phyloP scores from a whole-genome alignment of 768 basidiomycete species.

The Rhodotorula babjevae region DNA sequence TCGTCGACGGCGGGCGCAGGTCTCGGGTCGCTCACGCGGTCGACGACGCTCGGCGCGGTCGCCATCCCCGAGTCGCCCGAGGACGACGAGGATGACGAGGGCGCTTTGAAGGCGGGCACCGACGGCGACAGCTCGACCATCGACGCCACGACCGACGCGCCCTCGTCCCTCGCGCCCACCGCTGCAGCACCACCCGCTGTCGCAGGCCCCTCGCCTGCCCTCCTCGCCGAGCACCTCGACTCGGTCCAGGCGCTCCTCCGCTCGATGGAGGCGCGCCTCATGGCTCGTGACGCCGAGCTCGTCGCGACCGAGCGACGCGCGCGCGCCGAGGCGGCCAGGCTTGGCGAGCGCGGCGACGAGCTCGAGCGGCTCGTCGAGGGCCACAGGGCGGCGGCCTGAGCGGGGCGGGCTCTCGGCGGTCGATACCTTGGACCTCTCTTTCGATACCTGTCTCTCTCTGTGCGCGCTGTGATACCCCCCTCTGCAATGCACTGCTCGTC shows the following conservation, averaged over 20 bases:
- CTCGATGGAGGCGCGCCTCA: slow-evolving; percentile 26
- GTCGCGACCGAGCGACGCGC: slow-evolving; percentile 22
- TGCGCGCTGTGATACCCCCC: not conserved
- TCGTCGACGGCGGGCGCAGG: not conserved
- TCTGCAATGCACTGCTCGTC: not conserved
- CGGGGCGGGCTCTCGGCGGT: too few relatives aligned
- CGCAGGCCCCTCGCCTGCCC: not conserved
- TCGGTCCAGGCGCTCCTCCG: slow-evolving; percentile 29
- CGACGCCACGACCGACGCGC: too few relatives aligned
- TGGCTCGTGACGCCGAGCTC: slow-evolving; percentile 30
- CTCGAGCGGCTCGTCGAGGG: slow-evolving; percentile 10
- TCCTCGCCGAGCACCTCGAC: slow-evolving; percentile 24
- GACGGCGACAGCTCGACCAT: too few relatives aligned
- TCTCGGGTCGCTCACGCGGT: not conserved
- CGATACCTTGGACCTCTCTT: not conserved
- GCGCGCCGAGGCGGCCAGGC: not conserved
- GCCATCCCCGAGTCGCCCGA: not conserved
- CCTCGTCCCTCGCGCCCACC: not conserved
- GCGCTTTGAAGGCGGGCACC: too few relatives aligned
- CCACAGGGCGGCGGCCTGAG: not conserved
- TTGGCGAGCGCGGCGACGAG: not conserved
- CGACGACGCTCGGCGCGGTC: not conserved
- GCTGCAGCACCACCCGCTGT: not conserved
- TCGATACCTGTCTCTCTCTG: not conserved
- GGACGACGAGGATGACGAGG: not conserved